A percentile compares a stretch with the other conserved stretches of the same genome.
Evolutionary conservation across 106 monocot genomes (phyloP).

Genomic region (Dioscorea zingiberensis): DNA sequence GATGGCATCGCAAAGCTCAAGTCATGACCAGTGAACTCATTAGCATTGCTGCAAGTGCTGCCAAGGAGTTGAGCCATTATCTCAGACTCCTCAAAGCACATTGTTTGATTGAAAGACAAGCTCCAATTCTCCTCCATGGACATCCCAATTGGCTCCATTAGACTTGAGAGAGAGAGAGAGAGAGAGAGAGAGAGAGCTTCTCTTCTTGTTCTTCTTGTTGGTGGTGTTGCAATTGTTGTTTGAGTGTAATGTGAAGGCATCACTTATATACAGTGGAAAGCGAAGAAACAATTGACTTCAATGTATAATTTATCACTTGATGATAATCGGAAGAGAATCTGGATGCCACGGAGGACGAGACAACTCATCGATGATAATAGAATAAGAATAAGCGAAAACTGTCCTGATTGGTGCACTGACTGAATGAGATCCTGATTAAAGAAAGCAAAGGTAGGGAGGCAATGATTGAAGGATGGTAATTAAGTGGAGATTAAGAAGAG

Average conservation of each 20-base stretch:
- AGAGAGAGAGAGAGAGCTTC: no score
- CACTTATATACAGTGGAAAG: background rate
- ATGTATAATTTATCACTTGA: background rate
- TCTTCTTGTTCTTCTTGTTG: background rate
- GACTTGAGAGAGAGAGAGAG: no score
- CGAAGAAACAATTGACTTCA: background rate
- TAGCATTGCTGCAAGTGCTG: background rate
- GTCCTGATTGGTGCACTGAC: no score
- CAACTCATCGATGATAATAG: background rate
- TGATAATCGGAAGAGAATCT: background rate
- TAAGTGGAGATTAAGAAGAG: background rate
- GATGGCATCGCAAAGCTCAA: background rate
- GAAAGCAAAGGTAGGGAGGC: no score
- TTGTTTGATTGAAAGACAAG: background rate
- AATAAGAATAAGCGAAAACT: no score
- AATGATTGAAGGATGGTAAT: background rate
- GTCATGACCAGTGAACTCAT: background rate
- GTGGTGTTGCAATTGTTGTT: background rate
- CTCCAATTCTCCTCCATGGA: background rate
- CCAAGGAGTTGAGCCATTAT: slow-evolving; percentile 10
- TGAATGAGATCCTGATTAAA: no score
- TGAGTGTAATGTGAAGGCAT: background rate
- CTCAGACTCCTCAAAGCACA: slow-evolving; percentile 15
- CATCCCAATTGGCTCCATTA: slow-evolving; percentile 3
- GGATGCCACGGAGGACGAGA: background rate